These are phyloP conservation scores for Colletotrichum sp. DNA, from an alignment of 2,329 filamentous ascomycete genomes.

Conservation along the genomic window DNA sequence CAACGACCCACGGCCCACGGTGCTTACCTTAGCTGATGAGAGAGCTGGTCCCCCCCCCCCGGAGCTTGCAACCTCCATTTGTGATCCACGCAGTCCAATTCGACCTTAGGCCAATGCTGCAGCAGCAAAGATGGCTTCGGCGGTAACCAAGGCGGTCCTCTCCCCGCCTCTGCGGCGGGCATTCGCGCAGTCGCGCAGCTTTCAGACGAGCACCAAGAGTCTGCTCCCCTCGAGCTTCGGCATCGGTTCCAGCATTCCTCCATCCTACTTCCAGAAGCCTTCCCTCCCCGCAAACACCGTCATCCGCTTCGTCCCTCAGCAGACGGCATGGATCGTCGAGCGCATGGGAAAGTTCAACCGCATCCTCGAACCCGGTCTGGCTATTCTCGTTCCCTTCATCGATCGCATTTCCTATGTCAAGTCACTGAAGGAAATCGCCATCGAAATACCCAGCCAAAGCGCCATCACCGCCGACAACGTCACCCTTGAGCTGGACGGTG, in stretches of 20 bases:
- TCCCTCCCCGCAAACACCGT: slow-evolving; percentile 90
- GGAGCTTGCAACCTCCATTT: slow-evolving; percentile 3
- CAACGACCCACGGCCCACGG: neutral
- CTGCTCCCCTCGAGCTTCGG: slow-evolving; percentile 29
- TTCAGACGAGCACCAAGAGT: slow-evolving; percentile 16
- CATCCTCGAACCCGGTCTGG: slow-evolving; percentile 90
- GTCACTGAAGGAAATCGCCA: slow-evolving; percentile 92
- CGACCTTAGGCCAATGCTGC: slow-evolving; percentile 20
- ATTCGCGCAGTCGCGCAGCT: slow-evolving; percentile 15
- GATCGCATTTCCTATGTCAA: slow-evolving; percentile 98
- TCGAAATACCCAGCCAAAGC: slow-evolving; percentile 97
- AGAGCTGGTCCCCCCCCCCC: neutral
- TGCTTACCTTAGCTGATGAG: slow-evolving; percentile 3
- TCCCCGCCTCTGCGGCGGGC: slow-evolving; percentile 21
- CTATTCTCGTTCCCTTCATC: slow-evolving; percentile 86
- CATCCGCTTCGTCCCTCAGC: slow-evolving; percentile 96
- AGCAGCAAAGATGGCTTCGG: slow-evolving; percentile 22
- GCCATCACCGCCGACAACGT: slow-evolving; percentile 99
- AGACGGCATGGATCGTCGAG: slow-evolving; percentile 99
- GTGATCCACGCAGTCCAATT: neutral
- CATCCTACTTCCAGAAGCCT: slow-evolving; percentile 81
- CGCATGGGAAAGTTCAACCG: slow-evolving; percentile 98
- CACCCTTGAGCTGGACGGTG: slow-evolving; percentile 92
- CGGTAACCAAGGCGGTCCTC: slow-evolving; percentile 24
- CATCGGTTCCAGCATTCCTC: slow-evolving; percentile 49